Evolutionary conservation across 1,139 yeast genomes (phyloP).

Genomic region (Magnusiomyces ingens): DNA sequence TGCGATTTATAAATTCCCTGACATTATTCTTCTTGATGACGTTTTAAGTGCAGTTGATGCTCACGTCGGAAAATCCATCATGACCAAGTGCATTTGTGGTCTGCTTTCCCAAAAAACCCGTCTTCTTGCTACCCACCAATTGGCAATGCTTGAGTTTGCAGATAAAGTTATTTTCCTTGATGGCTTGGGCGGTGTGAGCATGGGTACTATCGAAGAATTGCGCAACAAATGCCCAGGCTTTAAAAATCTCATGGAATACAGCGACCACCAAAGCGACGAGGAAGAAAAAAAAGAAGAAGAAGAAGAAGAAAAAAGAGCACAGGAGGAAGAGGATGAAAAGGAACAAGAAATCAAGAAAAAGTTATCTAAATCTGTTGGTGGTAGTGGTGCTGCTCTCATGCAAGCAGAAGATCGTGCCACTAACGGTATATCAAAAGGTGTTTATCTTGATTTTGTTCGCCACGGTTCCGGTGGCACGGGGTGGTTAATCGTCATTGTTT

Average conservation of each 20-base stretch:
- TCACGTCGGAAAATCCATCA: constrained; percentile 75
- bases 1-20: constrained; percentile 65
- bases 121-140: constrained; percentile 77
- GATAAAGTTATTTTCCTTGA: constrained; percentile 62
- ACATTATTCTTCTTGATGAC: constrained; percentile 70
- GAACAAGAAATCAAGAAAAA: constrained; percentile 16
- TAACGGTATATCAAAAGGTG: constrained; percentile 42
- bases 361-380: constrained; percentile 15
- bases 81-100: constrained; percentile 62
- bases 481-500: constrained; percentile 38
- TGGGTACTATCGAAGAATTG: constrained; percentile 54
- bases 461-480: constrained; percentile 52
- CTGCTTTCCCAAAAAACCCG: constrained; percentile 55
- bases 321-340: constrained; percentile 15
- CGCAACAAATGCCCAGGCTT: constrained; percentile 41
- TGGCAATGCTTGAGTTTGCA: constrained; percentile 58
- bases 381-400: constrained; percentile 30
- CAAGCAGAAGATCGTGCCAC: constrained; percentile 44
- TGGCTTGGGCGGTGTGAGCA: constrained; percentile 50
- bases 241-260: constrained; percentile 43
- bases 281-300: constrained; percentile 22
- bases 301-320: constrained; percentile 21
- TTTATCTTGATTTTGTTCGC: constrained; percentile 46
- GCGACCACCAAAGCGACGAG: constrained; percentile 31
- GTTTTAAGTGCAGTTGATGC: constrained; percentile 93